Conservation (phyloP, 805 yeast genomes). For the Saccharomycopsis sp. region DNA sequence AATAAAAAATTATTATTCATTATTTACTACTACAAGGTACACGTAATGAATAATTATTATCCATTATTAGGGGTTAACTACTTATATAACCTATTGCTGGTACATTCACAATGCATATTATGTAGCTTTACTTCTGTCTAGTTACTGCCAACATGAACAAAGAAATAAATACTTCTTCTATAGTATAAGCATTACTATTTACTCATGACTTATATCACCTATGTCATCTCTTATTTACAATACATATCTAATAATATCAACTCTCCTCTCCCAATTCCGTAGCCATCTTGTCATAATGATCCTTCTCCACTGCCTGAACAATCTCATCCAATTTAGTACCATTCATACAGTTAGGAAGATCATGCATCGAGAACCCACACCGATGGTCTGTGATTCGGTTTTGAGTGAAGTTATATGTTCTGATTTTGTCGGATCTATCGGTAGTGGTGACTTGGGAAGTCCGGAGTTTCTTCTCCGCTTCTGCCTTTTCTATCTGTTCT, state of each 20-base stretch:
- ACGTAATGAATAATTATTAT: no score
- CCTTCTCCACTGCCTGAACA: slow-evolving; percentile 44
- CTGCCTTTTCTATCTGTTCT: slow-evolving; percentile 60
- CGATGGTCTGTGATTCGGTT: slow-evolving; percentile 92
- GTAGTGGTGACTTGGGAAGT: slow-evolving; percentile 82
- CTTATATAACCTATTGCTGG: no score
- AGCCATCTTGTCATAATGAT: slow-evolving; percentile 41
- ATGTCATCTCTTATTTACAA: background rate
- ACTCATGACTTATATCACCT: background rate
- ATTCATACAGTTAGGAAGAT: slow-evolving; percentile 56
- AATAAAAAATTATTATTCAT: no score
- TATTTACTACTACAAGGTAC: no score
- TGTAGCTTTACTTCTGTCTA: no score
- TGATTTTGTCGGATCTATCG: slow-evolving; percentile 84
- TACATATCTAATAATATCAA: background rate
- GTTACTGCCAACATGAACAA: no score
- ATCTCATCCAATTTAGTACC: slow-evolving; percentile 55
- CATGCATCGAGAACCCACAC: slow-evolving; percentile 74
- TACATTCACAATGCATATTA: no score
- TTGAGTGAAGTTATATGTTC: slow-evolving; percentile 92
- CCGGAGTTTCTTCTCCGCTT: slow-evolving; percentile 58
- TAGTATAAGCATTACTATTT: no score
- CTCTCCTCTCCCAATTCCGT: slow-evolving; percentile 29
- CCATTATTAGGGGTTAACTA: no score
- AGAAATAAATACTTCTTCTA: no score